Evolutionary conservation across 331 rosid genomes (phyloP).

Genomic region (Arachis monticola): DNA sequence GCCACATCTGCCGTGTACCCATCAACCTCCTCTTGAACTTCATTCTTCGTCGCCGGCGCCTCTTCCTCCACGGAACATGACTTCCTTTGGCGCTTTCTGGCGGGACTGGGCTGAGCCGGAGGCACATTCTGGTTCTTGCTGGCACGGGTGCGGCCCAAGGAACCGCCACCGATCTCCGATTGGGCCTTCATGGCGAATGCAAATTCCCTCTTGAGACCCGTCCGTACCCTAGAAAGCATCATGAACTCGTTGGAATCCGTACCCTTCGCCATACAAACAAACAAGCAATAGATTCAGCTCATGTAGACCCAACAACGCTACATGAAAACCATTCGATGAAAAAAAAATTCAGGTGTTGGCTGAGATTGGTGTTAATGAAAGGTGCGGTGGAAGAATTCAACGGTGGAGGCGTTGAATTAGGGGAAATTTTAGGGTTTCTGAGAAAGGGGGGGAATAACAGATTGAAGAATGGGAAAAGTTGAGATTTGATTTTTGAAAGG

Average conservation of each 20-base stretch:
- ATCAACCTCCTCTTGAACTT: not conserved
- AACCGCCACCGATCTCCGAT: slow-evolving; percentile 64
- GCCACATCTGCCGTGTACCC: not conserved
- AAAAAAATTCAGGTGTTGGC: not conserved
- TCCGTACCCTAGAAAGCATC: slow-evolving; percentile 64
- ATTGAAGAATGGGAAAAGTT: slow-evolving; percentile 35
- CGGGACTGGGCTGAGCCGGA: slow-evolving; percentile 20
- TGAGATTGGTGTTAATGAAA: not conserved
- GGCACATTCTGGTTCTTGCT: slow-evolving; percentile 50
- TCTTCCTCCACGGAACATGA: slow-evolving; percentile 19
- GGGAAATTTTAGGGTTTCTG: not conserved
- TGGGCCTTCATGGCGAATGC: slow-evolving; percentile 91
- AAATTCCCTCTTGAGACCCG: slow-evolving; percentile 86
- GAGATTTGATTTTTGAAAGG: slow-evolving; percentile 23
- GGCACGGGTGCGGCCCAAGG: slow-evolving; percentile 77
- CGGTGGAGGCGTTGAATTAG: not conserved
- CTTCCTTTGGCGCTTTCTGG: slow-evolving; percentile 55
- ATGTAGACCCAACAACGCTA: not conserved
- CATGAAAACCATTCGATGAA: not conserved
- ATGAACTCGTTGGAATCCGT: slow-evolving; percentile 71
- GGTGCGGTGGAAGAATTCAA: not conserved
- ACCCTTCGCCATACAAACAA: slow-evolving; percentile 76
- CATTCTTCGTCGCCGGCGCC: not conserved
- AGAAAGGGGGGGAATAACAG: not conserved
- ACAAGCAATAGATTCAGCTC: slow-evolving; percentile 10